Evolutionary conservation across 257 asterid genomes (phyloP).

Genomic region (Asclepias syriaca): DNA sequence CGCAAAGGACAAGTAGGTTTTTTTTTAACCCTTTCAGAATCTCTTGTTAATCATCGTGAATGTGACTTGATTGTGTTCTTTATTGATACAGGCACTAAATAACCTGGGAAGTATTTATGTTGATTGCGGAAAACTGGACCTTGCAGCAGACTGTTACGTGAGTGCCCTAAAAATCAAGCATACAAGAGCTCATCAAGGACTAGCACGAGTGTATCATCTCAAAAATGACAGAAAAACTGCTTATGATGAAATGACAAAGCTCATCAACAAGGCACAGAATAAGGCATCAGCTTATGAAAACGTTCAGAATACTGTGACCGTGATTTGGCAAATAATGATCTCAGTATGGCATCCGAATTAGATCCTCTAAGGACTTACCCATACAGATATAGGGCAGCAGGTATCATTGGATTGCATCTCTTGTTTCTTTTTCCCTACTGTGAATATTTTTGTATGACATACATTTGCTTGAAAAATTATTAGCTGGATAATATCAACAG

Average conservation of each 20-base stretch:
- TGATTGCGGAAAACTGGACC: constrained; percentile 45
- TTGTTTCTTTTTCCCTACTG: not conserved
- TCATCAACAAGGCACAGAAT: constrained; percentile 44
- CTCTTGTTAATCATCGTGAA: not conserved
- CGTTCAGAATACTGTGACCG: constrained; percentile 50
- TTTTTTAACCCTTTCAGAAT: not conserved
- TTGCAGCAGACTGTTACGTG: constrained; percentile 40
- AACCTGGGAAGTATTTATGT: constrained; percentile 47
- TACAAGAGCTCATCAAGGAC: constrained; percentile 53
- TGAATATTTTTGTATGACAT: not conserved
- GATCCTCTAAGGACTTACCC: constrained; percentile 50
- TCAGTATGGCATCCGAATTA: constrained; percentile 37
- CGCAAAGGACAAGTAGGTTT: constrained; percentile 47
- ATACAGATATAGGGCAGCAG: constrained; percentile 51
- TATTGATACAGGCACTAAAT: constrained; percentile 37
- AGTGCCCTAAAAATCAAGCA: constrained; percentile 47
- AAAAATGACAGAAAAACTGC: constrained; percentile 39
- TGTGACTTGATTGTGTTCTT: not conserved
- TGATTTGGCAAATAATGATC: constrained; percentile 43
- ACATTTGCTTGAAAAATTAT: not conserved
- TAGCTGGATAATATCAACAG: not conserved
- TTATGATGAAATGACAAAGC: constrained; percentile 48
- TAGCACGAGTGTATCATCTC: constrained; percentile 46
- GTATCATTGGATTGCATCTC: constrained; percentile 13
- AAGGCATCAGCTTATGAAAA: constrained; percentile 51